A percentile compares a stretch with the other conserved stretches of the same genome.
Evolutionary conservation across 2,329 filamentous ascomycete species (phyloP).

Genomic region (Septoria linicola): DNA sequence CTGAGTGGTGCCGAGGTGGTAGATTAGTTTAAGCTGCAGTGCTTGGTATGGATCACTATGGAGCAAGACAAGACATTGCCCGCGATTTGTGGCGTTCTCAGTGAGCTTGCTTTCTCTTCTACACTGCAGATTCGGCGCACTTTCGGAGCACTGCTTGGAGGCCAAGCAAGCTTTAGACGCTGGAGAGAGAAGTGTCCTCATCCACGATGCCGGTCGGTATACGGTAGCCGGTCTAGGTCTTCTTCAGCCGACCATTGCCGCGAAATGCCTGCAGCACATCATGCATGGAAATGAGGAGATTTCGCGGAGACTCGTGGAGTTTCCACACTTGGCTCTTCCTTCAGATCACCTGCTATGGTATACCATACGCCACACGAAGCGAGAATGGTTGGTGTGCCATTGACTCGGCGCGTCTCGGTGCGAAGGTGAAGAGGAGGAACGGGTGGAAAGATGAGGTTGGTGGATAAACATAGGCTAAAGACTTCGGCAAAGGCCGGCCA

Average conservation of each 20-base stretch:
- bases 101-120: too few relatives aligned
- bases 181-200: neutral
- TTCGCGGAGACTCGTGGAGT: neutral
- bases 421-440: neutral
- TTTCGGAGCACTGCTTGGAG: too few relatives aligned
- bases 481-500: constrained; percentile 2
- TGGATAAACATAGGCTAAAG: constrained; percentile 5
- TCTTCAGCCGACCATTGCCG: constrained; percentile 9
- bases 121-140: too few relatives aligned
- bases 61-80: too few relatives aligned
- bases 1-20: constrained; percentile 13
- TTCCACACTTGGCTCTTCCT: neutral
- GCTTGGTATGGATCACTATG: constrained; percentile 5
- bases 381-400: too few relatives aligned
- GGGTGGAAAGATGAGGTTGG: constrained; percentile 8
- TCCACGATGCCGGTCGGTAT: neutral
- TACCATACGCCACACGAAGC: neutral
- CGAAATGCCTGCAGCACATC: constrained; percentile 11
- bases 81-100: too few relatives aligned
- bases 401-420: neutral
- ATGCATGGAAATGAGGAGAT: constrained; percentile 5
- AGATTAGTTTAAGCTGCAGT: constrained; percentile 1
- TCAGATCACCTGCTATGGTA: neutral
- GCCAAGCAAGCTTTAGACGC: too few relatives aligned
- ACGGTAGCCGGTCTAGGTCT: neutral